Conservation (phyloP, 257 asterid species). For the Phtheirospermum japonicum region DNA sequence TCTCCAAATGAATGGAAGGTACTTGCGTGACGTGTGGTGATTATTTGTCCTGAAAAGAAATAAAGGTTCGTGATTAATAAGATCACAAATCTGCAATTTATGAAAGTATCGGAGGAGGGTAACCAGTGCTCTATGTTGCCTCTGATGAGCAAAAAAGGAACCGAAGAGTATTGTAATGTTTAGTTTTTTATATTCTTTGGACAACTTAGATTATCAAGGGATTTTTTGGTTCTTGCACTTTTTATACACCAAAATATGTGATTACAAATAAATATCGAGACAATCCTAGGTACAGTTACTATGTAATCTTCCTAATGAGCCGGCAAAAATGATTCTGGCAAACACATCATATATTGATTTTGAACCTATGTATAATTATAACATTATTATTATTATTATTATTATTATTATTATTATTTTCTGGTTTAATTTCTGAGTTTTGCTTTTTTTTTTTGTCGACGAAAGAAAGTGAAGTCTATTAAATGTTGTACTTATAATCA, state of each 20-base stretch:
- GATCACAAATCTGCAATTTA: too few species aligned
- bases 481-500: too few species aligned
- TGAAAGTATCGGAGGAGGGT: slow-evolving; percentile 26
- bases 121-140: slow-evolving; percentile 4
- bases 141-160: slow-evolving; percentile 15
- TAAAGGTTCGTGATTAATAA: slow-evolving; percentile 3
- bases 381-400: background rate
- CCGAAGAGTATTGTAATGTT: slow-evolving; percentile 24
- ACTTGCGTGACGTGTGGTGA: slow-evolving; percentile 62
- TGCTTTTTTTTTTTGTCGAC: background rate
- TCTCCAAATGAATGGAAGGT: slow-evolving; percentile 54
- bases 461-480: background rate
- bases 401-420: too few species aligned
- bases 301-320: slow-evolving; percentile 28
- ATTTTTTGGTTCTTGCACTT: slow-evolving; percentile 34
- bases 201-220: slow-evolving; percentile 24
- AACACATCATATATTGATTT: slow-evolving; percentile 20
- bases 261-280: slow-evolving; percentile 28
- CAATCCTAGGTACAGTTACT: slow-evolving; percentile 21
- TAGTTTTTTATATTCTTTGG: slow-evolving; percentile 39
- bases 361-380: slow-evolving; percentile 25
- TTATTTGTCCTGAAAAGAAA: background rate
- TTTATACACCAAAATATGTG: slow-evolving; percentile 19
- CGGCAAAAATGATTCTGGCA: slow-evolving; percentile 26
- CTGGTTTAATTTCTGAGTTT: background rate